Evolutionary conservation across 176 grass and related monocot species (phyloP).

Genomic region (Coix lacrymajobi): DNA sequence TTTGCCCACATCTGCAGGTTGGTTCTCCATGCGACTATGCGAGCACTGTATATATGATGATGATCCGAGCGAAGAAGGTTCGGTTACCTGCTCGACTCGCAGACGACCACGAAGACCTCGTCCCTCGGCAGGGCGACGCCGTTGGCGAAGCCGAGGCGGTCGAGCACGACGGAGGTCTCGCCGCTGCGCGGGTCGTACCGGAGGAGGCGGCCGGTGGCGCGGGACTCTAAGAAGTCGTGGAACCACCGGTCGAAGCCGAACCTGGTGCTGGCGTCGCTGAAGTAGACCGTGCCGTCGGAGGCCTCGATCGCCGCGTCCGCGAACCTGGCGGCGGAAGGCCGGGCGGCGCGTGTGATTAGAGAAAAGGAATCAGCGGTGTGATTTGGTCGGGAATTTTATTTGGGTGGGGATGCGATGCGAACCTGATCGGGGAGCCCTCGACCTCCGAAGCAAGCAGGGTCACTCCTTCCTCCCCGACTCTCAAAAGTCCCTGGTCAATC

Average conservation of each 20-base stretch:
- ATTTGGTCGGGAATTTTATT: background rate
- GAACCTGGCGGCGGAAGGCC: slow-evolving; percentile 24
- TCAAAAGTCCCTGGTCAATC: slow-evolving; percentile 46
- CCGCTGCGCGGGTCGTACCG: slow-evolving; percentile 54
- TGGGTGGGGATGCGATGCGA: background rate
- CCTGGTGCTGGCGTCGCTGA: slow-evolving; percentile 67
- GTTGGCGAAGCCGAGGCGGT: slow-evolving; percentile 53
- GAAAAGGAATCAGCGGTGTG: background rate
- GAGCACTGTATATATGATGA: background rate
- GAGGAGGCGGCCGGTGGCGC: slow-evolving; percentile 66
- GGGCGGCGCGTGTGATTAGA: background rate
- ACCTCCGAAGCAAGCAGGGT: slow-evolving; percentile 53
- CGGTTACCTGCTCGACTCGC: slow-evolving; percentile 41
- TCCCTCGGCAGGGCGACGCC: slow-evolving; percentile 53
- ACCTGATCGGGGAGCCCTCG: slow-evolving; percentile 46
- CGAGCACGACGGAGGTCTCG: slow-evolving; percentile 38
- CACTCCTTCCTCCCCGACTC: slow-evolving; percentile 48
- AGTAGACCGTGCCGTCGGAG: slow-evolving; percentile 67
- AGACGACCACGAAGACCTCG: slow-evolving; percentile 69
- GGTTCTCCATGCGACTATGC: background rate
- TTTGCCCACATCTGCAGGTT: background rate
- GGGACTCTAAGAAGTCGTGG: slow-evolving; percentile 40
- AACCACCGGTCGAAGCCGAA: slow-evolving; percentile 45
- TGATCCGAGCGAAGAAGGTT: background rate
- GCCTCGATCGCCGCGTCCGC: slow-evolving; percentile 54